Evolutionary conservation across 148 eudicot species (phyloP).

Genomic region (Talinum fruticosum): DNA sequence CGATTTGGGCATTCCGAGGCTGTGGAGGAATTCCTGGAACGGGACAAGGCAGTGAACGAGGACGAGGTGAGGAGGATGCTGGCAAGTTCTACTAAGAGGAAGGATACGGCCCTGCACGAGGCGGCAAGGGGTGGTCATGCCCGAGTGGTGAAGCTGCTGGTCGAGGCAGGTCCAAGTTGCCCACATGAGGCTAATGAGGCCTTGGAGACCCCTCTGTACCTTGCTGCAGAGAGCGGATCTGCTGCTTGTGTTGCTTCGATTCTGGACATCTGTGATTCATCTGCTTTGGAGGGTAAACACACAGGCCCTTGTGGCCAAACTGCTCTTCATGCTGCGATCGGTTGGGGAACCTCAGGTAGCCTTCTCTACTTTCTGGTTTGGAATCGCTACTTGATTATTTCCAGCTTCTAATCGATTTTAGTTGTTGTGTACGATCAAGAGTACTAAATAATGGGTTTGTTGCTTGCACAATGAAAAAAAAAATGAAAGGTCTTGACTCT

Average conservation of each 20-base stretch:
- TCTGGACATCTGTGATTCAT: neutral
- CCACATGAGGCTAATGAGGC: neutral
- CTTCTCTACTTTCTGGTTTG: neutral
- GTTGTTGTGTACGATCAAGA: too few species aligned
- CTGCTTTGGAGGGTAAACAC: neutral
- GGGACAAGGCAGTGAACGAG: neutral
- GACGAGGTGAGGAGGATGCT: neutral
- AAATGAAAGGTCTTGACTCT: too few species aligned
- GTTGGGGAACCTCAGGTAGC: slow-evolving; percentile 1
- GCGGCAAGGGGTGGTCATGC: slow-evolving; percentile 5
- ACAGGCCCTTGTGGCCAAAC: slow-evolving; percentile 21
- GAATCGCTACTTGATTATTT: neutral
- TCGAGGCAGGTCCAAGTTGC: neutral
- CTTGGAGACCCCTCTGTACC: slow-evolving; percentile 15
- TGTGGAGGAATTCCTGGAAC: neutral
- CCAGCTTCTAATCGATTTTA: too few species aligned
- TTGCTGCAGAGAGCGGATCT: slow-evolving; percentile 17
- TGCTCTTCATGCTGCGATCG: slow-evolving; percentile 15
- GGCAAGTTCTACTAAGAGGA: neutral
- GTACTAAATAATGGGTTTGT: too few species aligned
- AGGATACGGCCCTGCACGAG: slow-evolving; percentile 16
- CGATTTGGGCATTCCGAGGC: neutral
- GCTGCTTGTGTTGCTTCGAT: neutral
- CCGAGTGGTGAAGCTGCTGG: neutral
- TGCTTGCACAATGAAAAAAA: too few species aligned